phyloP scores from a whole-genome alignment of 768 basidiomycete genomes.

The Pholiota microspora region DNA sequence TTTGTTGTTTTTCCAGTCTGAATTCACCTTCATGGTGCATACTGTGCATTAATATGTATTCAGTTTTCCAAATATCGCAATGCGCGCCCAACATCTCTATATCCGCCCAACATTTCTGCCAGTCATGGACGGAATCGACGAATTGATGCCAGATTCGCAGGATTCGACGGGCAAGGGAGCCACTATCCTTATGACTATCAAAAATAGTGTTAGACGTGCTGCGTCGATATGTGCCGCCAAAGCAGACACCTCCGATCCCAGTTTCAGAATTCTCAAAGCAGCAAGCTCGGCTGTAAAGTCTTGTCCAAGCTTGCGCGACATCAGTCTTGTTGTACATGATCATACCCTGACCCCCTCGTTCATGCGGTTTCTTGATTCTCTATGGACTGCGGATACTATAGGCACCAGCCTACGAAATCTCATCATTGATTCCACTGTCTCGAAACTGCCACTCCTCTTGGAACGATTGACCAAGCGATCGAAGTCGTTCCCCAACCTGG shows the following conservation, averaged over 20 bases:
- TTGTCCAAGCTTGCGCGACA: conserved; percentile 18
- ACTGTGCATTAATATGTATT: too few relatives aligned
- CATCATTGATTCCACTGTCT: conserved; percentile 18
- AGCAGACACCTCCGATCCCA: not conserved
- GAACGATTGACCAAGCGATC: conserved; percentile 3
- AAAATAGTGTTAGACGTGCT: not conserved
- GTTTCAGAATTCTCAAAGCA: conserved; percentile 7
- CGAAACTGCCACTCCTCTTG: conserved; percentile 17
- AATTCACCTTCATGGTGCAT: not conserved
- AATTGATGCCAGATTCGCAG: not conserved
- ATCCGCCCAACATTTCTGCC: conserved; percentile 25
- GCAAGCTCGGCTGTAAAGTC: conserved; percentile 5
- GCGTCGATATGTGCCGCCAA: not conserved
- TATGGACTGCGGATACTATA: conserved; percentile 14
- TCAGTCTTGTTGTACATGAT: conserved; percentile 23
- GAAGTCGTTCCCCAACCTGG: conserved; percentile 8
- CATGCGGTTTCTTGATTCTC: conserved; percentile 12
- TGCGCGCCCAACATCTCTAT: conserved; percentile 21
- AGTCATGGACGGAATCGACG: not conserved
- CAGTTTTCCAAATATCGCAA: conserved; percentile 15
- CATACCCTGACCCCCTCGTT: conserved; percentile 17
- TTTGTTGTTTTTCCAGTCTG: too few relatives aligned
- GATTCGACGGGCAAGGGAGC: not conserved
- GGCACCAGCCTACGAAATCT: conserved; percentile 14
- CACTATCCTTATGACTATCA: not conserved